Conservation (phyloP, 371 early-diverging fungal species). For the Homolaphlyctis polyrhiza region DNA sequence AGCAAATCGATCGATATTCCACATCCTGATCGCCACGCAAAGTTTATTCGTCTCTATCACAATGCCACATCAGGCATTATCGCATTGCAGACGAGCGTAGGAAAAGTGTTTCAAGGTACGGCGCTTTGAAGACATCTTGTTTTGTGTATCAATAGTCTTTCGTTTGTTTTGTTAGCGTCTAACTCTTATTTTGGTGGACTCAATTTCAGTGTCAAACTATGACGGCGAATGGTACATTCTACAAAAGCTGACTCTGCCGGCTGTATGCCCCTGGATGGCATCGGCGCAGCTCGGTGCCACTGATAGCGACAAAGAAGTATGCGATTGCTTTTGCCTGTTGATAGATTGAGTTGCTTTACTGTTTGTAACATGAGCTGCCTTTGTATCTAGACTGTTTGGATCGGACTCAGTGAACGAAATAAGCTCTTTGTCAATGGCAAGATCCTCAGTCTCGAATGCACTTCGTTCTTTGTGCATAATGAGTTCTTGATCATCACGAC, state of each 20-base stretch:
- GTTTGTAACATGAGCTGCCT: neutral
- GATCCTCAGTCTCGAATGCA: conserved; percentile 68
- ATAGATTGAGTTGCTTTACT: neutral
- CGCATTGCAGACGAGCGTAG: conserved; percentile 43
- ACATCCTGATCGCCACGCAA: neutral
- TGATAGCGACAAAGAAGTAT: conserved; percentile 27
- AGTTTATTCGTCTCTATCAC: conserved; percentile 10
- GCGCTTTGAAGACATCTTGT: neutral
- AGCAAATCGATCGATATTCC: neutral
- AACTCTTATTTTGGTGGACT: neutral
- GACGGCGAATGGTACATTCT: conserved; percentile 5
- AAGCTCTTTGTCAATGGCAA: conserved; percentile 71
- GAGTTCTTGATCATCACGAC: conserved; percentile 83
- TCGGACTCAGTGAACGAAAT: conserved; percentile 76
- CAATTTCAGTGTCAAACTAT: neutral
- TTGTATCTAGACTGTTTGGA: conserved; percentile 25
- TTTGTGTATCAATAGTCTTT: neutral
- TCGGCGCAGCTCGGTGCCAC: conserved; percentile 45
- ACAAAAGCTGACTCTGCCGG: conserved; percentile 38
- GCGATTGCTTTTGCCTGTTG: neutral
- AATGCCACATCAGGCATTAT: conserved; percentile 12
- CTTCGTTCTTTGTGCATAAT: conserved; percentile 80
- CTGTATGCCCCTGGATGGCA: conserved; percentile 65
- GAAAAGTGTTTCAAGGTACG: conserved; percentile 36
- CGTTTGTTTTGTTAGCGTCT: neutral